Percentiles rank a stretch among this genome's conserved stretches.
These are phyloP conservation scores for Acer saccharum DNA, from an alignment of 345 rosid genomes.

Conservation along the genomic window DNA sequence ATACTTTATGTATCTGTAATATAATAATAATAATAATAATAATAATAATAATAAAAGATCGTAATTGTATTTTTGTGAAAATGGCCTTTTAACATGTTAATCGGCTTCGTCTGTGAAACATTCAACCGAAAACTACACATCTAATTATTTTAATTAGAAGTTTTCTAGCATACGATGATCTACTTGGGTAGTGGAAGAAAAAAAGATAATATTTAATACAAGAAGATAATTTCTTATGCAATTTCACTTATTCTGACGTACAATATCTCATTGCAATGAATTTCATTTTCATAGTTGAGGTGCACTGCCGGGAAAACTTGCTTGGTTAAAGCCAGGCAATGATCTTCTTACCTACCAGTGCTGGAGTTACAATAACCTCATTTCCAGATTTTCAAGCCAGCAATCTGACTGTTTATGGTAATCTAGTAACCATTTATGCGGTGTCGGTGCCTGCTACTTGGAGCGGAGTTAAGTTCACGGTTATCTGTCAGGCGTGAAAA, in stretches of 20 bases:
- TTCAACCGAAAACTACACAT: neutral
- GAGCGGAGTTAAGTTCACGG: conserved; percentile 10
- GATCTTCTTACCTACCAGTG: neutral
- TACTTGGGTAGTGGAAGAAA: neutral
- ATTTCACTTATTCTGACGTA: neutral
- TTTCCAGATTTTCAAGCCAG: neutral
- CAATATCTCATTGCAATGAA: neutral
- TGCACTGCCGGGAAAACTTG: neutral
- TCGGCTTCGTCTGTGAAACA: too few relatives aligned
- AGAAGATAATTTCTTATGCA: neutral
- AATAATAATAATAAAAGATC: too few relatives aligned
- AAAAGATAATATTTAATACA: neutral
- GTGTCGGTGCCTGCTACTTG: conserved; percentile 5
- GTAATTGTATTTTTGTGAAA: too few relatives aligned
- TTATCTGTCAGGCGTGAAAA: conserved; percentile 28
- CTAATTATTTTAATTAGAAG: too few relatives aligned
- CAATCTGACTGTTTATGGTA: too few relatives aligned
- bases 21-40: too few relatives aligned
- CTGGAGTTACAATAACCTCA: neutral
- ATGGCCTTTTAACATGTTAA: too few relatives aligned
- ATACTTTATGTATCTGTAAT: too few relatives aligned
- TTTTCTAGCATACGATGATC: neutral
- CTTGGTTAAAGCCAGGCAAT: neutral
- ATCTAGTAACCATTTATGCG: conserved; percentile 16
- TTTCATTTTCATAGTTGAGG: neutral